Conservation (phyloP, 2,329 filamentous ascomycete species). For the Aureobasidium sp. region DNA sequence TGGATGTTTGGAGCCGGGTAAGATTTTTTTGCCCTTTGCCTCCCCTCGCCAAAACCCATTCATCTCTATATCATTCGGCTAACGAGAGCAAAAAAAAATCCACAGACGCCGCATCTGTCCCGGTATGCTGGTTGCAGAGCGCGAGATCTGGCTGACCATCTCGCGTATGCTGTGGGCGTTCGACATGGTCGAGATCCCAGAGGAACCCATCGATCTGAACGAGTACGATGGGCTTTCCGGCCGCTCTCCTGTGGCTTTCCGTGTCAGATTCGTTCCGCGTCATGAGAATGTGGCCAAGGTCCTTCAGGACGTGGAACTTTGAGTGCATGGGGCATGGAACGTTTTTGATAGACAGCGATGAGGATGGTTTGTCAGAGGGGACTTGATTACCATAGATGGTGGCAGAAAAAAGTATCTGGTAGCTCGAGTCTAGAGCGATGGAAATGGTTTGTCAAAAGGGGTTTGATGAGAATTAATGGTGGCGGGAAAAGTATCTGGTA, state of each 20-base stretch:
- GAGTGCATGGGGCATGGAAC: neutral
- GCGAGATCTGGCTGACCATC: conserved; percentile 42
- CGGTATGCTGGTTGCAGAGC: conserved; percentile 49
- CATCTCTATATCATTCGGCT: too few relatives aligned
- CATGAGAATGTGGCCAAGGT: neutral
- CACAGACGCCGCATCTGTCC: conserved; percentile 44
- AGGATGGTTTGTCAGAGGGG: neutral
- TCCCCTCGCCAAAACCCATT: too few relatives aligned
- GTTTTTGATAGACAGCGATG: neutral
- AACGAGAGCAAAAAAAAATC: neutral
- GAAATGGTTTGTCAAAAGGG: neutral
- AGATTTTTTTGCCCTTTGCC: neutral
- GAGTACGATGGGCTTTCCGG: neutral
- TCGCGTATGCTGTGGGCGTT: conserved; percentile 45
- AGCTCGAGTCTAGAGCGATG: neutral
- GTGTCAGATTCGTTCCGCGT: neutral
- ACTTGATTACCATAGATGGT: neutral
- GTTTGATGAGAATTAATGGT: neutral
- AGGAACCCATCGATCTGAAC: neutral
- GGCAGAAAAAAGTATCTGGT: too few relatives aligned
- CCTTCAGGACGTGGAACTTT: neutral
- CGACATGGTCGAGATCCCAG: conserved; percentile 9
- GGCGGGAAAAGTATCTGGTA: neutral
- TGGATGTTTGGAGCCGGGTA: neutral
- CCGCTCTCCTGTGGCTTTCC: neutral